These are phyloP conservation scores for Desmodesmus armatus DNA, from an alignment of 139 green algal genomes.

Conservation along the genomic window DNA sequence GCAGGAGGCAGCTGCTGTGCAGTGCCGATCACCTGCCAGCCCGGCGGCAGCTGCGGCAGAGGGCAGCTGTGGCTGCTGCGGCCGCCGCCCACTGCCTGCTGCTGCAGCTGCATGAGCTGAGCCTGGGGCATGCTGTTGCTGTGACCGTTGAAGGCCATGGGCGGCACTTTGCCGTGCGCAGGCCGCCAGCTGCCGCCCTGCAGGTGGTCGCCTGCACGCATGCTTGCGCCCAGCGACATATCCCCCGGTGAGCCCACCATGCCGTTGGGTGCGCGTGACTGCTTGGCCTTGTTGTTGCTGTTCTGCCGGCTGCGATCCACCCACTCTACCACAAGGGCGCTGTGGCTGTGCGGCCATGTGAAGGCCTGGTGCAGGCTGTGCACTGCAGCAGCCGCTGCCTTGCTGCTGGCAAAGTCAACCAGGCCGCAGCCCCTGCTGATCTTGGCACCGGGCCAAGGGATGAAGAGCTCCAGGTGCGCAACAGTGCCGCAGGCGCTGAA, in stretches of 20 bases:
- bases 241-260: neutral
- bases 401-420: constrained; percentile 1
- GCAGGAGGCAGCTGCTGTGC: no score
- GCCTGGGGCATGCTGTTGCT: constrained; percentile 4
- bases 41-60: no score
- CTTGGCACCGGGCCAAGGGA: constrained; percentile 32
- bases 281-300: constrained; percentile 6
- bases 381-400: constrained; percentile 26
- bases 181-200: neutral
- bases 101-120: neutral
- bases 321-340: constrained; percentile 30
- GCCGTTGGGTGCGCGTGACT: neutral
- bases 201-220: neutral
- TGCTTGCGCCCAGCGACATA: neutral
- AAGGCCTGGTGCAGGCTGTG: constrained; percentile 38
- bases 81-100: neutral
- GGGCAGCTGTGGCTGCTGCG: no score
- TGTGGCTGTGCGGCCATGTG: constrained; percentile 42
- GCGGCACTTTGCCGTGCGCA: neutral
- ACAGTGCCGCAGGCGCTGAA: constrained; percentile 33
- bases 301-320: constrained; percentile 21
- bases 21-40: no score
- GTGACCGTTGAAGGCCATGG: neutral
- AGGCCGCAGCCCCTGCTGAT: constrained; percentile 39
- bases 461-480: constrained; percentile 36